phyloP scores from a whole-genome alignment of 2,329 filamentous ascomycete genomes.

The Xylaria sp. region DNA sequence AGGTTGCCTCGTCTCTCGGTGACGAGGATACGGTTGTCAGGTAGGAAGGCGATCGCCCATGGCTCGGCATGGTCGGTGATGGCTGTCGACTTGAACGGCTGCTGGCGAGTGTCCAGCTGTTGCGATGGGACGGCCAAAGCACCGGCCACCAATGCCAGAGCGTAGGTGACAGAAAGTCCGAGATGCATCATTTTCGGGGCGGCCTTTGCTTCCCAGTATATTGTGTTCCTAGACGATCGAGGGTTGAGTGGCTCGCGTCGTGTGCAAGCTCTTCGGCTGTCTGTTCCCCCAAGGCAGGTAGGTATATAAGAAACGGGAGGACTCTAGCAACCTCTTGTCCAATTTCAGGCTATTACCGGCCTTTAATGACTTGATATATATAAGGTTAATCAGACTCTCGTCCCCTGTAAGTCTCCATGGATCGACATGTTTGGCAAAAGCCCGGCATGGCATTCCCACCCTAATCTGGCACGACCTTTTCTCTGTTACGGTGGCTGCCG shows the following conservation, averaged over 20 bases:
- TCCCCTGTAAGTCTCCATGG: conserved; percentile 22
- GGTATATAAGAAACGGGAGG: conserved; percentile 29
- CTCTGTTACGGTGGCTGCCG: conserved; percentile 19
- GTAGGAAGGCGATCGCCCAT: conserved; percentile 31
- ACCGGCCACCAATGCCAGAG: conserved; percentile 30
- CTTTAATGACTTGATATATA: conserved; percentile 27
- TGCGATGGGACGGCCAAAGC: conserved; percentile 31
- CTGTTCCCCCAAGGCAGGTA: conserved; percentile 22
- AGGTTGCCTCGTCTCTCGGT: conserved; percentile 31
- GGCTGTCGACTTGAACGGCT: conserved; percentile 30
- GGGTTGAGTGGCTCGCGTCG: conserved; percentile 23
- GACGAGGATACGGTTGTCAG: conserved; percentile 28
- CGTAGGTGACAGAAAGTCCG: conserved; percentile 29
- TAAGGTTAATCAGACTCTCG: conserved; percentile 19
- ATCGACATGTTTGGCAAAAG: conserved; percentile 24
- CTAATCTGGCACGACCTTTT: conserved; percentile 21
- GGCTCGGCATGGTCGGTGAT: conserved; percentile 29
- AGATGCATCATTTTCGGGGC: conserved; percentile 29
- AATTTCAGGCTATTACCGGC: conserved; percentile 32
- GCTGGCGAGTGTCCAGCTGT: conserved; percentile 31
- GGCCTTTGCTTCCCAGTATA: conserved; percentile 26
- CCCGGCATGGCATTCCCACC: conserved; percentile 30
- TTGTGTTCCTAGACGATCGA: conserved; percentile 27
- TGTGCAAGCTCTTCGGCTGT: conserved; percentile 15
- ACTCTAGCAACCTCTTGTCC: conserved; percentile 24